A percentile compares a stretch with the other conserved stretches of the same genome.
Conservation (phyloP, 106 monocot species). For the Dendrobium nobile region DNA sequence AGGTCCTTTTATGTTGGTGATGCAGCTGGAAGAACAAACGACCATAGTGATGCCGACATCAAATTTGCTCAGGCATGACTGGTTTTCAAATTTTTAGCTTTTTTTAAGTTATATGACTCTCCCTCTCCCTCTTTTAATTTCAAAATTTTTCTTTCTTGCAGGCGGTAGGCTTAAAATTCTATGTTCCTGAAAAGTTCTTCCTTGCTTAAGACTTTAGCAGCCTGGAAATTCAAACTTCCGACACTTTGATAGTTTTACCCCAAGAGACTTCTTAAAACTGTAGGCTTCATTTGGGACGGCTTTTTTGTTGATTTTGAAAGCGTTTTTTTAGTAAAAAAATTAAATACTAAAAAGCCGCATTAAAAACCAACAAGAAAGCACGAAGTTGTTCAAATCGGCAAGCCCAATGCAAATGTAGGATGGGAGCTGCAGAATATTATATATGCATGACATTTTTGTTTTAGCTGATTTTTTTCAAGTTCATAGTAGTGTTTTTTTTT, state of each 20-base stretch:
- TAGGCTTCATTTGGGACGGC: too few species aligned
- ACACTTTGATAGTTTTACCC: not conserved
- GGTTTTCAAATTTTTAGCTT: not conserved
- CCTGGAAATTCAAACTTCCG: not conserved
- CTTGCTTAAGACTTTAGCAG: not conserved
- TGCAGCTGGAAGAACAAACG: constrained; percentile 78
- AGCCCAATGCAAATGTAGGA: not conserved
- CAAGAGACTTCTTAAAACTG: too few species aligned
- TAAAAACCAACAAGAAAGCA: too few species aligned
- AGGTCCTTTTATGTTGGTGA: constrained; percentile 99
- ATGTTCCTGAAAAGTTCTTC: constrained; percentile 70
- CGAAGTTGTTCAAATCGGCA: too few species aligned
- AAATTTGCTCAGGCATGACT: constrained; percentile 78
- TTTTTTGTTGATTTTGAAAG: too few species aligned
- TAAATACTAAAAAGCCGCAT: too few species aligned
- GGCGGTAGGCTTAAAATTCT: constrained; percentile 73
- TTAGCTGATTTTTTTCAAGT: not conserved
- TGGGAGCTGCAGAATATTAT: not conserved
- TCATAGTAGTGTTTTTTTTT: too few species aligned
- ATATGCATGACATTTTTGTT: not conserved
- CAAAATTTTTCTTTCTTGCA: constrained; percentile 15
- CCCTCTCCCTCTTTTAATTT: not conserved
- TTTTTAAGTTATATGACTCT: not conserved
- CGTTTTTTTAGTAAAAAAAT: too few species aligned
- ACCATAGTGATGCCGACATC: constrained; percentile 92